phyloP scores from a whole-genome alignment of 768 basidiomycete genomes.

The Collybia sp. region DNA sequence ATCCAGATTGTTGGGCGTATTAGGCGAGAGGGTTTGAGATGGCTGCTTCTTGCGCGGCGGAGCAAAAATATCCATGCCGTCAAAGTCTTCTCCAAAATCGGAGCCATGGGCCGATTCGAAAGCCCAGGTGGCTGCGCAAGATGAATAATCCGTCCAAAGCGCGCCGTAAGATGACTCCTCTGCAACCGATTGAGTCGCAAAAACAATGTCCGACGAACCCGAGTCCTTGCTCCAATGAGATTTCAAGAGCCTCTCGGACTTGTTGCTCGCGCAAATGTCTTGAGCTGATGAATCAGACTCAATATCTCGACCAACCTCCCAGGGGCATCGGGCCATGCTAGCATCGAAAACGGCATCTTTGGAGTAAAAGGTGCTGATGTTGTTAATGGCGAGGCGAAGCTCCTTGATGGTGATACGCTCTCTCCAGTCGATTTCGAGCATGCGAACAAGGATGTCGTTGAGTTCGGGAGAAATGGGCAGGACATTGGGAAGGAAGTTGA shows the following conservation, averaged over 20 bases:
- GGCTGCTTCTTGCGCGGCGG: neutral
- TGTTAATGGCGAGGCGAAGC: slow-evolving; percentile 52
- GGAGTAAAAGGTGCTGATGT: slow-evolving; percentile 63
- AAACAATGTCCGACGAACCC: neutral
- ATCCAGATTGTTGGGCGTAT: neutral
- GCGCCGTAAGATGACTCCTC: neutral
- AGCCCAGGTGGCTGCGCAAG: neutral
- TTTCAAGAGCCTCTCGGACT: slow-evolving; percentile 6
- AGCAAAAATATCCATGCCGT: neutral
- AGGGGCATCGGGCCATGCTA: slow-evolving; percentile 72
- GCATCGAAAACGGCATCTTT: slow-evolving; percentile 76
- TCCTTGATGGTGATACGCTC: slow-evolving; percentile 46
- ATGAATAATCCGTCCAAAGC: neutral
- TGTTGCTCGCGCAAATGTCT: slow-evolving; percentile 1
- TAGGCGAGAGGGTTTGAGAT: neutral
- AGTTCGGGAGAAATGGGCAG: slow-evolving; percentile 75
- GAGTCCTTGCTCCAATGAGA: slow-evolving; percentile 17
- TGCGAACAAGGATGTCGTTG: slow-evolving; percentile 68
- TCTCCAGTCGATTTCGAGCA: slow-evolving; percentile 69
- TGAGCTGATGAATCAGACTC: slow-evolving; percentile 22
- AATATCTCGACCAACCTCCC: slow-evolving; percentile 64
- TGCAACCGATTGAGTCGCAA: neutral
- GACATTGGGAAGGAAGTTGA: slow-evolving; percentile 77
- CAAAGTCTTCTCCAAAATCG: neutral
- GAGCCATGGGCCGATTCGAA: neutral